Evolutionary conservation across 768 basidiomycete species (phyloP), one percentile per base, ranked within the genome.

Genomic region (Termitomyces sp.): DNA sequence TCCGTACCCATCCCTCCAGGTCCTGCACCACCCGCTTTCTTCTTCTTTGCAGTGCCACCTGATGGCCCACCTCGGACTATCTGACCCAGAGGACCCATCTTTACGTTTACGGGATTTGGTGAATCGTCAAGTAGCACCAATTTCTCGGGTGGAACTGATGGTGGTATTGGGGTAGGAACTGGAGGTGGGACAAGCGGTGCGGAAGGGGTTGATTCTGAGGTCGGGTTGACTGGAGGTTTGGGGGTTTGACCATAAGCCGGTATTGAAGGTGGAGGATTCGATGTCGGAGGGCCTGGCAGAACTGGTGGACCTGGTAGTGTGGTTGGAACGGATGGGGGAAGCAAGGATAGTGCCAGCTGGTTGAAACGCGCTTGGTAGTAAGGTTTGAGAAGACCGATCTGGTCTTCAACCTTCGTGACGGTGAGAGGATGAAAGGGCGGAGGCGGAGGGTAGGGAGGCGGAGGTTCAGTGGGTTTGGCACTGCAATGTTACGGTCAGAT

Each of bases 381-480:
- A 0, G 81, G 71, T 58, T 82, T 88, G 63, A 98, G 85, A 41
- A 98, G 73, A 9, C 93, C 94, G 63, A 97, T 93, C 66, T 96
- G 94, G 27, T 85, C 75, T 37, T 89, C 87, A 67, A 89, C 78
- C 57, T 82, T 85, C 56, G 74, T 75, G 8, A 82, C 76, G 1
- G 81, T 84, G 65, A 98, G 79, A 1, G 85, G 86, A 3, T 93
- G 71, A 67, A 95, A 92, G 0, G 89, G 80, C 0, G 89, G 88
- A 0, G 95, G 95, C 0, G 89, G 91, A 0, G 93, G 91, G 70
- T 88, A 97, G 6, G 89, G 91, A 2, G 84, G 84, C 1, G 89
- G 90, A 0, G 90, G 89, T 69, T 92, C 89, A 24, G 75, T 81
- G 1, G 88, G 85, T 66, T 85, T 86, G 49, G 78, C 77, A 55